Base-by-base conservation (phyloP, 495 filamentous ascomycete genomes). In the Bombardia bombarda region DNA sequence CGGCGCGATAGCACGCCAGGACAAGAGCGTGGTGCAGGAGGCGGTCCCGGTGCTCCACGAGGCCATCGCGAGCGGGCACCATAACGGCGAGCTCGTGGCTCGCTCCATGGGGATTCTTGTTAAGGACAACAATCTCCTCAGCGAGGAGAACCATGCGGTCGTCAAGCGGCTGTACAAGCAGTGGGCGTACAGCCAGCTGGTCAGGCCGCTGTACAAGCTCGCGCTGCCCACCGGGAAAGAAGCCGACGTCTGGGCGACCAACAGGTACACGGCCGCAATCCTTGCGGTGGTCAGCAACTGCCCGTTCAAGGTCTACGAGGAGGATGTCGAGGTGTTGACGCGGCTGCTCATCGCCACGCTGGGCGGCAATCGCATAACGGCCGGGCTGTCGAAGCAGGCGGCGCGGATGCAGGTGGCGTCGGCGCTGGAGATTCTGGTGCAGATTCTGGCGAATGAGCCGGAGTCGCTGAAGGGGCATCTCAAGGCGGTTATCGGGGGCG, bases 251-350 rank as follows among this genome's bases (percentile, higher is more conserved):
- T 19, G 22, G 8, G 33, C 55, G 2, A 52, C 61, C 3, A 45
- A 50, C 1, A 33, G 51, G 5, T 65, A 58, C 51, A 52, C 51
- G 16, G 32, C 55, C n/a, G 49, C 53, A 8, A 53, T 59, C 32
- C 46, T 73, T 16, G 51, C 63, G 0, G 53, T 71, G n/a, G 48
- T 69, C 24, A 57, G 48, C 31, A 58, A 70, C 50, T 57, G 67
- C 17, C 54, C 55, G 3, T 68, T 63, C 33, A 46, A 51, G n/a
- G 53, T 67, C 4, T 74, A 67, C 42, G 53, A 69, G 17, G 61
- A 64, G 16, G 67, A 71, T 28, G 36, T 58, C 1, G 49, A 47
- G 10, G 28, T 45, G 8, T 49, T 74, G 12, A 53, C 67, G 9
- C 58, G 60, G 1, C 47, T 71, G 0, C 54, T 63, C 20, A 62